Evolutionary conservation across 345 rosid genomes (phyloP).

Genomic region (Lenwebbia sp.): DNA sequence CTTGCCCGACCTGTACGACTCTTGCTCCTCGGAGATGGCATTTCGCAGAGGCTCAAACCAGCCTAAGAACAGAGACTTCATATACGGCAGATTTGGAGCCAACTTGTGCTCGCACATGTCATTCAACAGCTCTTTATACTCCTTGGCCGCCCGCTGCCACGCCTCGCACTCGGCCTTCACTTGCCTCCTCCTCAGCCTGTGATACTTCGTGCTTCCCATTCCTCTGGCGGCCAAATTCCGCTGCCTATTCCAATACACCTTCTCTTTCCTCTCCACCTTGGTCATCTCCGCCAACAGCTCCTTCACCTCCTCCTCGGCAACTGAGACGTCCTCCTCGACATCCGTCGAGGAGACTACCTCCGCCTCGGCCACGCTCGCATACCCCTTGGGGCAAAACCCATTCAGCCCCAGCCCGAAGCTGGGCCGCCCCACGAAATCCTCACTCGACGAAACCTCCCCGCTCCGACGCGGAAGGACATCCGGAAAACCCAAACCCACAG

Average conservation of each 20-base stretch:
- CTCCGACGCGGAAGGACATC: constrained; percentile 14
- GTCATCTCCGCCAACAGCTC: constrained; percentile 53
- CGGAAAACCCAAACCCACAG: constrained; percentile 9
- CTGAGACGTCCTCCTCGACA: constrained; percentile 53
- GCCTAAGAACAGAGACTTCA: constrained; percentile 85
- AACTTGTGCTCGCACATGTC: constrained; percentile 92
- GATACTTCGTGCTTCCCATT: constrained; percentile 29
- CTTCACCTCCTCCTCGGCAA: constrained; percentile 54
- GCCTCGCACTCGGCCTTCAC: constrained; percentile 90
- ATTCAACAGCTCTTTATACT: constrained; percentile 66
- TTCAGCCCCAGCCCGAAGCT: constrained; percentile 16
- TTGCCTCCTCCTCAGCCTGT: constrained; percentile 54
- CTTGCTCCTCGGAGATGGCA: constrained; percentile 65
- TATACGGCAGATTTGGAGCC: constrained; percentile 90
- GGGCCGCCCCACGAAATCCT: constrained; percentile 20
- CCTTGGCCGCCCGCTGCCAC: constrained; percentile 82
- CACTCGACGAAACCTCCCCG: constrained; percentile 20
- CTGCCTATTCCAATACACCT: constrained; percentile 3
- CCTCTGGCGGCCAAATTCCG: constrained; percentile 14
- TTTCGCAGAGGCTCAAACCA: constrained; percentile 92
- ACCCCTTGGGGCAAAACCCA: constrained; percentile 47
- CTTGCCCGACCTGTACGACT: constrained; percentile 43
- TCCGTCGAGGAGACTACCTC: constrained; percentile 70
- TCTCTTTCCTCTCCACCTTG: constrained; percentile 42
- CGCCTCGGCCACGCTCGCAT: constrained; percentile 73